Evolutionary conservation across 176 grass and related monocot species (phyloP), one percentile per base, ranked within the genome.

Genomic region (Aegilops umbellulata): DNA sequence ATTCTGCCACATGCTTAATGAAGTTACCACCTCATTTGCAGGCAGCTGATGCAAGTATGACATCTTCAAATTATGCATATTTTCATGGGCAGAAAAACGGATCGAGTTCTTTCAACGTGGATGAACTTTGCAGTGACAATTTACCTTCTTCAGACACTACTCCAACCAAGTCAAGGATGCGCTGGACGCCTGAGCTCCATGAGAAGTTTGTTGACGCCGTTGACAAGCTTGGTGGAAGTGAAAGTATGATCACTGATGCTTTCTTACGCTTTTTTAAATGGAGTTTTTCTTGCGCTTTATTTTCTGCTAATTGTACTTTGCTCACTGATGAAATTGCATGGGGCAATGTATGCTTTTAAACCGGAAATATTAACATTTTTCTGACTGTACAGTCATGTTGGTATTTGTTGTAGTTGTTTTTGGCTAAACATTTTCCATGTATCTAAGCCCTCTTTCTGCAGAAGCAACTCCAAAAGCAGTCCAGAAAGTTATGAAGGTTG

Each of bases 401-500:
- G n/a, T 10, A 49, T 49, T 65, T 78, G 35, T 39, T 44, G 29
- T 69, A 32, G 32, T 6, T 34, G 5, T 34, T 34, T 34, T 34
- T 34, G 32, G 31, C 25, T 35, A 68, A 12, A 82, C 29, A 53
- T 69, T 34, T 24, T 80, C 5, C 6, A 79, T 70, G 41, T 25
- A 15, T 17, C 41, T 71, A 79, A 26, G 72, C 9, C 60, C 74
- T 75, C 14, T 82, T 75, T 23, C 70, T 86, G 27, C 88, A 94
- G 95, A 97, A 97, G 90, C 92, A 64, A 97, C 92, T 83, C 95
- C 95, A 39, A 97, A 97, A 87, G 92, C 92, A 74, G 26, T 94
- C n/a, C 88, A 92, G 62, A 97, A 94, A 76, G 61, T 97, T 53
- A 94, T 94, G 95, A 94, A 94, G 66, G 78, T 94, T n/a, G 88